Percentiles rank a stretch among this genome's conserved stretches.
Evolutionary conservation across 192 early-diverging fungal genomes (phyloP).

Genomic region (Backusella sp.): DNA sequence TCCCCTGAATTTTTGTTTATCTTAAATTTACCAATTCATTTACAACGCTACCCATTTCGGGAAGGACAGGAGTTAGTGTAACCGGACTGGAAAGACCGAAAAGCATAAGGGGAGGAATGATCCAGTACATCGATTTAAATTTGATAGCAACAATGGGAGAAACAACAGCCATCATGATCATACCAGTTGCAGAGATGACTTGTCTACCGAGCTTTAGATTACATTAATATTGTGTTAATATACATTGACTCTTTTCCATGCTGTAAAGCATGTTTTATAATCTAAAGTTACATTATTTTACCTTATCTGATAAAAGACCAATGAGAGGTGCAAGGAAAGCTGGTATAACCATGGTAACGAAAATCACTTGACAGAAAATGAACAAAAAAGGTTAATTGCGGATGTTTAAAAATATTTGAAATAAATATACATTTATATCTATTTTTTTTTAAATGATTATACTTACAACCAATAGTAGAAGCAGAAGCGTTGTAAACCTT

Average conservation of each 20-base stretch:
- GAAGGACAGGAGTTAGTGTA: slow-evolving; percentile 62
- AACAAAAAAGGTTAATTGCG: slow-evolving; percentile 11
- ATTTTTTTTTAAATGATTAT: neutral
- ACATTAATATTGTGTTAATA: neutral
- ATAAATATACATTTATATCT: slow-evolving; percentile 17
- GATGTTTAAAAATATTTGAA: slow-evolving; percentile 11
- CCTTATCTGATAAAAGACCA: slow-evolving; percentile 51
- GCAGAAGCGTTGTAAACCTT: slow-evolving; percentile 35
- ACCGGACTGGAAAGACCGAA: slow-evolving; percentile 55
- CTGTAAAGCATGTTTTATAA: neutral
- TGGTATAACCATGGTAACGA: slow-evolving; percentile 68
- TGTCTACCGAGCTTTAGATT: slow-evolving; percentile 42
- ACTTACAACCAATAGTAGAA: slow-evolving; percentile 44
- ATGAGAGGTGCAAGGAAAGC: slow-evolving; percentile 58
- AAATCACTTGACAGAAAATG: slow-evolving; percentile 43
- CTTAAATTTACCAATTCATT: slow-evolving; percentile 57
- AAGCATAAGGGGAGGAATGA: slow-evolving; percentile 46
- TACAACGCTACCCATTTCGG: slow-evolving; percentile 67
- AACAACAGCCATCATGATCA: slow-evolving; percentile 46
- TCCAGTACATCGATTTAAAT: slow-evolving; percentile 29
- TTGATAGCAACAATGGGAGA: slow-evolving; percentile 44
- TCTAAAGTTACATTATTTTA: neutral
- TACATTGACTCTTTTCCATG: neutral
- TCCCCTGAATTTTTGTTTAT: no score
- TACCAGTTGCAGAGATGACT: slow-evolving; percentile 42